A percentile compares a stretch with the other conserved stretches of the same genome.
phyloP scores from a whole-genome alignment of 805 yeast species.

The Wickerhamiella qilinensis region DNA sequence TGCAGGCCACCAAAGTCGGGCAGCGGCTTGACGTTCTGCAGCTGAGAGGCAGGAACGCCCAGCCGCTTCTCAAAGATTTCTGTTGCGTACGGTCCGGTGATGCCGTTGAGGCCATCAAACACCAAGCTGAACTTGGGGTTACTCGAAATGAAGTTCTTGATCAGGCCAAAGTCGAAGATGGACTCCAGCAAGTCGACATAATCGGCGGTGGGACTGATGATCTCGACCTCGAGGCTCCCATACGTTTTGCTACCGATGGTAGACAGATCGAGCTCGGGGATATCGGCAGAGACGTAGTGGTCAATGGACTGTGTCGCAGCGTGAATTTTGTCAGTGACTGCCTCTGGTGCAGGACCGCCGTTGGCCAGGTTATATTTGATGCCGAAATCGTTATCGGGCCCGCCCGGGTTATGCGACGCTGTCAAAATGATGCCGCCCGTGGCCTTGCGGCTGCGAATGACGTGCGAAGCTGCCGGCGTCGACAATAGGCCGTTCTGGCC shows the following conservation, averaged over 20 bases:
- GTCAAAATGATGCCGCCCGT: slow-evolving; percentile 95
- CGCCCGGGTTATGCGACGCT: slow-evolving; percentile 97
- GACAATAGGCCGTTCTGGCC: slow-evolving; percentile 83
- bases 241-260: slow-evolving; percentile 35
- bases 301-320: slow-evolving; percentile 45
- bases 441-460: slow-evolving; percentile 52
- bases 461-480: slow-evolving; percentile 93
- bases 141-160: slow-evolving; percentile 46
- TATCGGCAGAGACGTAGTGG: slow-evolving; percentile 40
- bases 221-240: slow-evolving; percentile 47
- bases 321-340: slow-evolving; percentile 76
- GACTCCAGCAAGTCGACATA: slow-evolving; percentile 65
- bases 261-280: slow-evolving; percentile 50
- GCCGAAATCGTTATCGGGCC: slow-evolving; percentile 81
- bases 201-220: slow-evolving; percentile 66
- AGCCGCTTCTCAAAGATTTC: slow-evolving; percentile 73
- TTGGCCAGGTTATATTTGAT: slow-evolving; percentile 88
- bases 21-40: slow-evolving; percentile 66
- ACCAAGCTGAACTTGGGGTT: slow-evolving; percentile 50
- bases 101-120: slow-evolving; percentile 87
- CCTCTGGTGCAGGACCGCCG: slow-evolving; percentile 98
- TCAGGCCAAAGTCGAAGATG: slow-evolving; percentile 76
- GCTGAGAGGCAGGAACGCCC: slow-evolving; percentile 49
- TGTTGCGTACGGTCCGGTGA: slow-evolving; percentile 90
- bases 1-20: slow-evolving; percentile 96